A percentile compares a stretch with the other conserved stretches of the same genome.
Evolutionary conservation across 331 rosid genomes (phyloP).

Genomic region (Spiraea crenata): DNA sequence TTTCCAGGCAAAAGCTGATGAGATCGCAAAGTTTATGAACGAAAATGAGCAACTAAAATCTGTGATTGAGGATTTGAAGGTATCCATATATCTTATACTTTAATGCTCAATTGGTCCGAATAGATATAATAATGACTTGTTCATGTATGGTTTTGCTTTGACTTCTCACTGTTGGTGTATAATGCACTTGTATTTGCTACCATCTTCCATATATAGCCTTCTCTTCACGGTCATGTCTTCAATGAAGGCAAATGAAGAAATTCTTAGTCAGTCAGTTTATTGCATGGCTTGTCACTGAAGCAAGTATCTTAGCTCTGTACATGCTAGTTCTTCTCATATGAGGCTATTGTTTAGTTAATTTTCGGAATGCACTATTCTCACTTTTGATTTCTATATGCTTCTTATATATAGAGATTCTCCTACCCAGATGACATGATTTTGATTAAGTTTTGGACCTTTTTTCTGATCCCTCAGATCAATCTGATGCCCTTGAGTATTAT

Average conservation of each 20-base stretch:
- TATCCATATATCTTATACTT: slow-evolving; percentile 23
- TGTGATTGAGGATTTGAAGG: slow-evolving; percentile 82
- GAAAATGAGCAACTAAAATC: slow-evolving; percentile 85
- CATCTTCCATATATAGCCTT: slow-evolving; percentile 2
- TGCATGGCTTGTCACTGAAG: not conserved
- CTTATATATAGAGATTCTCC: too few relatives aligned
- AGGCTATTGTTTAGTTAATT: not conserved
- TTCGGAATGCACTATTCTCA: not conserved
- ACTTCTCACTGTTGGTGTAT: not conserved
- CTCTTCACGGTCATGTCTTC: not conserved
- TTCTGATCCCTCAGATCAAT: too few relatives aligned
- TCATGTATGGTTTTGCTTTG: not conserved
- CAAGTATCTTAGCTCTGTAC: not conserved
- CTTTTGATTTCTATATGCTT: too few relatives aligned
- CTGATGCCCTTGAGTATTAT: too few relatives aligned
- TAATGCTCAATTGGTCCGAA: not conserved
- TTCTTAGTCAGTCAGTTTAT: slow-evolving; percentile 2
- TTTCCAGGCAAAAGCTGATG: slow-evolving; percentile 93
- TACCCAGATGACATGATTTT: too few relatives aligned
- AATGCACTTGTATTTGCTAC: not conserved
- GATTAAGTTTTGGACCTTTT: too few relatives aligned
- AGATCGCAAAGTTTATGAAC: slow-evolving; percentile 93
- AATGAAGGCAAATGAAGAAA: not conserved
- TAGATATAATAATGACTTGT: slow-evolving; percentile 2
- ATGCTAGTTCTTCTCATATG: not conserved